Base-by-base conservation (phyloP, 345 rosid genomes). In the Citrus trifoliata region DNA sequence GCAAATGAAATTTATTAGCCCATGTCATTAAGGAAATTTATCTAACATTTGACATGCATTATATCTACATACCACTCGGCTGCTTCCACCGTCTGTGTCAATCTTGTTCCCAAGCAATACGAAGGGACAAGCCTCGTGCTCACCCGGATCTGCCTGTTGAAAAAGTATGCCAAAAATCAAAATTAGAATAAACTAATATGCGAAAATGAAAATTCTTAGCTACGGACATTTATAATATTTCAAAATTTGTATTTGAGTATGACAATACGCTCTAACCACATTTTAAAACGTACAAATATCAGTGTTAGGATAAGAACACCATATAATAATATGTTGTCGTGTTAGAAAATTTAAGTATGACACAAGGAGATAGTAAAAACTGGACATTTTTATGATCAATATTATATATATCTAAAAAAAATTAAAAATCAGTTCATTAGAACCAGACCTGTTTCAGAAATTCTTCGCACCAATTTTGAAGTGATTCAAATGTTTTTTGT, bases 91-190 rank as follows among this genome's bases (percentile, higher is more conserved):
- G 73, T 91, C 91, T 10, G 85, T 22, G 70, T 95, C 98, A 21
- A 85, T 83, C 88, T 95, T 93, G 86, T 93, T 93, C 40, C 98
- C 98, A 0, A 93, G 80, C 81, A 95, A 18, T 77, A 93, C 42
- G 62, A 95, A 95, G 1, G 98, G 98, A 74, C 90, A 92, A 4
- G 86, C 7, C 40, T 83, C 89, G 0, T 89, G 92, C 61, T 89
- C 86, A 22, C 78, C 25, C n/a, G 93, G 93, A 82, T 91, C 86
- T 21, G 94, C 93, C 98, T 95, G 87, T 22, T 74, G 30, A 30
- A 25, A 30, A 53, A 30, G 37, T 42, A 19, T 14, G 2, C 19
- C 37, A 75, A n/a, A 55, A 21, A 61, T 25, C 21, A 56, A 33
- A 30, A n/a, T 9, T 13, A 30, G 67, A 28, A 6, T 10, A 64